phyloP scores from a whole-genome alignment of 768 basidiomycete species.

The Tulasnella sp. region DNA sequence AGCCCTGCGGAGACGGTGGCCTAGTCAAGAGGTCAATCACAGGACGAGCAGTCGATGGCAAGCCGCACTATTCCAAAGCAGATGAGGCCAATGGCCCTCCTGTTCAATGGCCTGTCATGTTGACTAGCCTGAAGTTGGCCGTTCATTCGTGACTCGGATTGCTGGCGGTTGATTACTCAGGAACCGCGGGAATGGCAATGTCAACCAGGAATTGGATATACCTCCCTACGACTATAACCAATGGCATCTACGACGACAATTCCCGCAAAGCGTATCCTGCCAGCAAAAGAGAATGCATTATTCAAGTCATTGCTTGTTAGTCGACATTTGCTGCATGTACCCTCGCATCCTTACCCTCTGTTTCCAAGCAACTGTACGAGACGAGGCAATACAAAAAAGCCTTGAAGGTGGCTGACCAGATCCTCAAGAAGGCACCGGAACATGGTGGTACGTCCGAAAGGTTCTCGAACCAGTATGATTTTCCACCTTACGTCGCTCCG shows the following conservation, averaged over 20 bases:
- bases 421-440: conserved; percentile 89
- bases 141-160: no score
- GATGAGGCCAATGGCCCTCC: no score
- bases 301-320: conserved; percentile 72
- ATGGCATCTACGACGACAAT: conserved; percentile 4
- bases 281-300: conserved; percentile 70
- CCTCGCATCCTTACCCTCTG: not conserved
- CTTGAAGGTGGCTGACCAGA: conserved; percentile 79
- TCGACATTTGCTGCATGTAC: conserved; percentile 3
- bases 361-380: conserved; percentile 53
- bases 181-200: no score
- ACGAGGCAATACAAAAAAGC: conserved; percentile 79
- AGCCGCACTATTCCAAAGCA: no score
- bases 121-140: no score
- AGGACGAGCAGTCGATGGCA: no score
- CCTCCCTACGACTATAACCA: no score
- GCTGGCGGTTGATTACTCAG: no score
- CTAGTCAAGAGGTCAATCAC: not conserved
- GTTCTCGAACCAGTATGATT: not conserved
- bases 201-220: no score
- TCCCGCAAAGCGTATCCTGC: conserved; percentile 38
- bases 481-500: not conserved
- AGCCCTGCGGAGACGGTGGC: conserved; percentile 6
- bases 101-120: no score
- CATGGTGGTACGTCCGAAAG: conserved; percentile 66